phyloP scores from a whole-genome alignment of 495 filamentous ascomycete species.

The Aspergillus wentii region DNA sequence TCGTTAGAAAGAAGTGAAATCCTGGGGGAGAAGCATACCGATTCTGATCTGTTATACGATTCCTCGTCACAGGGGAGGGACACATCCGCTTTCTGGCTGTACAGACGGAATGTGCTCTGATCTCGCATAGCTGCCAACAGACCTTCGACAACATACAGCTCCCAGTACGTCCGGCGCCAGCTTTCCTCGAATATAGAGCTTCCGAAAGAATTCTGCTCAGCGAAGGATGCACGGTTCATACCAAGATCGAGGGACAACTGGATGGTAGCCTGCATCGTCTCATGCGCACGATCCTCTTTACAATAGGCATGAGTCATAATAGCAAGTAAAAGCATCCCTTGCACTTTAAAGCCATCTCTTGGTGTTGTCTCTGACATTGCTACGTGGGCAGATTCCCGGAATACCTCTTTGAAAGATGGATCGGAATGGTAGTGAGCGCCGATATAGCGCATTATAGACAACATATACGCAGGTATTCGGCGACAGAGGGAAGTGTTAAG shows the following conservation, averaged over 20 bases:
- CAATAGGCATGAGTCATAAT: slow-evolving; percentile 63
- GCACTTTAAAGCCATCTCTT: slow-evolving; percentile 62
- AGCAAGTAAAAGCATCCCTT: slow-evolving; percentile 64
- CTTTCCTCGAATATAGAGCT: slow-evolving; percentile 60
- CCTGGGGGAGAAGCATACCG: slow-evolving; percentile 4
- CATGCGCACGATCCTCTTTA: slow-evolving; percentile 53
- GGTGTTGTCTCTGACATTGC: slow-evolving; percentile 43
- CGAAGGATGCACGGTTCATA: slow-evolving; percentile 53
- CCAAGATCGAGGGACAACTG: slow-evolving; percentile 62
- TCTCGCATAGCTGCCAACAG: slow-evolving; percentile 29
- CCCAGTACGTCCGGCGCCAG: slow-evolving; percentile 82
- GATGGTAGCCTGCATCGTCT: slow-evolving; percentile 57
- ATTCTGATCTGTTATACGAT: slow-evolving; percentile 7
- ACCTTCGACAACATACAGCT: slow-evolving; percentile 66
- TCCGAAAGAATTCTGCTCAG: slow-evolving; percentile 22
- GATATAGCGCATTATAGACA: slow-evolving; percentile 66
- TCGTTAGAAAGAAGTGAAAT: not conserved
- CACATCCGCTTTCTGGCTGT: slow-evolving; percentile 25
- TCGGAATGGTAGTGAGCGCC: slow-evolving; percentile 44
- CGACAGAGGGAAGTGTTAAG: slow-evolving; percentile 38
- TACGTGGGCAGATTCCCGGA: slow-evolving; percentile 52
- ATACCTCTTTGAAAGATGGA: slow-evolving; percentile 32
- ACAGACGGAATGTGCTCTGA: slow-evolving; percentile 23
- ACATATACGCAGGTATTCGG: slow-evolving; percentile 23
- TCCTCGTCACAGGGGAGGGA: slow-evolving; percentile 18